A percentile compares a stretch with the other conserved stretches of the same genome.
Evolutionary conservation across 495 filamentous ascomycete genomes (phyloP).

Genomic region (Lasiosphaeria ovina): DNA sequence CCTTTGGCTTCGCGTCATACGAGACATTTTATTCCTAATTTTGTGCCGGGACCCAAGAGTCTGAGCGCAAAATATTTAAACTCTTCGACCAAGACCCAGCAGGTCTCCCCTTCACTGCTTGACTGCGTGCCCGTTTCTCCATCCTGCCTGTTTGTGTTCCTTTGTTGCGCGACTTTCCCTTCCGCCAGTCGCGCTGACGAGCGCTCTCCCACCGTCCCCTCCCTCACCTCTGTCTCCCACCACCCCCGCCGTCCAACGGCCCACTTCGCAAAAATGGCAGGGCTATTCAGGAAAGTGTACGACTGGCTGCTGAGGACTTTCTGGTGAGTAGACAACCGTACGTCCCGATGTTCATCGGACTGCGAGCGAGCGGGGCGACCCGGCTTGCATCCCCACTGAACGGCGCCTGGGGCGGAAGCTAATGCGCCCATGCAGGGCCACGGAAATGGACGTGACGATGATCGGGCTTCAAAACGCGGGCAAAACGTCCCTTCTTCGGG

Average conservation of each 20-base stretch:
- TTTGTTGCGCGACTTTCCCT: slow-evolving; percentile 18
- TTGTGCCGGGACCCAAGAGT: slow-evolving; percentile 28
- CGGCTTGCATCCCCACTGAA: not conserved
- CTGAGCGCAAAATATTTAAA: slow-evolving; percentile 43
- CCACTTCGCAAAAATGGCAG: slow-evolving; percentile 29
- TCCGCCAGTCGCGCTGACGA: slow-evolving; percentile 9
- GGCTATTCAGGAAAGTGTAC: slow-evolving; percentile 82
- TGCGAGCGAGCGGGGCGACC: slow-evolving; percentile 15
- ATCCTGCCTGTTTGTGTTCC: not conserved
- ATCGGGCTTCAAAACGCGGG: slow-evolving; percentile 98
- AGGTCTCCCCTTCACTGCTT: not conserved
- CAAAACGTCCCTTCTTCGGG: slow-evolving; percentile 91
- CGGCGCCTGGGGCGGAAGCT: slow-evolving; percentile 15
- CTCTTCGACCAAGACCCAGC: slow-evolving; percentile 22
- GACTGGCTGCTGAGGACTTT: slow-evolving; percentile 98
- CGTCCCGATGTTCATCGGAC: slow-evolving; percentile 12
- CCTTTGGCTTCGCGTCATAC: slow-evolving; percentile 37
- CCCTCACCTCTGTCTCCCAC: slow-evolving; percentile 19
- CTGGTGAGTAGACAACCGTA: slow-evolving; percentile 68
- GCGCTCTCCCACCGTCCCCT: slow-evolving; percentile 18
- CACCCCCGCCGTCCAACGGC: not conserved
- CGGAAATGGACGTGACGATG: slow-evolving; percentile 99
- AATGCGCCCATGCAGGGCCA: slow-evolving; percentile 64
- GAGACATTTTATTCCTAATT: slow-evolving; percentile 49
- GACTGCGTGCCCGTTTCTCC: not conserved